A percentile compares a stretch with the other conserved stretches of the same genome.
Conservation (phyloP, 768 basidiomycete species). For the Clavaria fumosa region DNA sequence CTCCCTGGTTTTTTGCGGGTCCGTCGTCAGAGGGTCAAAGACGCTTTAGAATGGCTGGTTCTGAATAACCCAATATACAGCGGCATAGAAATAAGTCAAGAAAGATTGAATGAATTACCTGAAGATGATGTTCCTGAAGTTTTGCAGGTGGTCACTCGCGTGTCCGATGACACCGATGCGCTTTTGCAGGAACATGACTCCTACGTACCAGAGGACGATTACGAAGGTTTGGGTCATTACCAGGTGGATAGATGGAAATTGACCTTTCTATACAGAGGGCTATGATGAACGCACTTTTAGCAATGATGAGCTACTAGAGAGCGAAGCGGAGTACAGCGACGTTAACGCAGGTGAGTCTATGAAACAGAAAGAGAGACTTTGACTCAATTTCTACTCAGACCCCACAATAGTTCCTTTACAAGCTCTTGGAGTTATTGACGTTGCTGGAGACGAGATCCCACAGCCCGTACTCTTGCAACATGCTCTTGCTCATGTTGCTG, state of each 20-base stretch:
- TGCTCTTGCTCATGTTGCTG: neutral
- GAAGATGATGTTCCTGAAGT: conserved; percentile 7
- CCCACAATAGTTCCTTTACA: conserved; percentile 13
- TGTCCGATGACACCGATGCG: conserved; percentile 1
- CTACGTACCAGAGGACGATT: conserved; percentile 6
- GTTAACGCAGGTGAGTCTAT: no score
- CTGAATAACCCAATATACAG: conserved; percentile 20
- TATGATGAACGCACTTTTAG: no score
- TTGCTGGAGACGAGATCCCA: conserved; percentile 5
- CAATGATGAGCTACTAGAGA: no score
- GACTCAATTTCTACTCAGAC: no score
- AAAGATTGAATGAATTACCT: conserved; percentile 14
- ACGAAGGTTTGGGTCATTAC: no score
- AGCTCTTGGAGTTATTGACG: conserved; percentile 14
- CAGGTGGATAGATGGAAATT: no score
- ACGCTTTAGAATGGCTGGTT: conserved; percentile 23
- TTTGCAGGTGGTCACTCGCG: neutral
- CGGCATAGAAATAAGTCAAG: conserved; percentile 14
- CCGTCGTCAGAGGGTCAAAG: conserved; percentile 13
- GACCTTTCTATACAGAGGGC: no score
- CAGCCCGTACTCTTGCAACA: conserved; percentile 11
- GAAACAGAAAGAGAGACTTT: no score
- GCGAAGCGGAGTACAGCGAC: no score
- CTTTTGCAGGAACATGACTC: conserved; percentile 5
- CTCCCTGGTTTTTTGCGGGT: conserved; percentile 21